Evolutionary conservation across 345 rosid genomes (phyloP).

Genomic region (Nasturtium officinale): DNA sequence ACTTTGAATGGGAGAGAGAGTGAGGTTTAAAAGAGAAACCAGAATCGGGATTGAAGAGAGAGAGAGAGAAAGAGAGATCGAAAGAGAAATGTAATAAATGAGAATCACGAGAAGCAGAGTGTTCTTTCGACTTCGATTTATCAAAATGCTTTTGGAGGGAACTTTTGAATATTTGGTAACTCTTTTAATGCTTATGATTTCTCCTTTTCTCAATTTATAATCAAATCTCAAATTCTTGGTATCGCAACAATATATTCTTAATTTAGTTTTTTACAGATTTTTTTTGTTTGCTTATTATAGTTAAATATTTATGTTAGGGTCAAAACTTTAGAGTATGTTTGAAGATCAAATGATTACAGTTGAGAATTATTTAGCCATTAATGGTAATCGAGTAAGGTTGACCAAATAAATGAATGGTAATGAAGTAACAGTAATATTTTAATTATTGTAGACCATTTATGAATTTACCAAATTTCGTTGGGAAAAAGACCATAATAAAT

Average conservation of each 20-base stretch:
- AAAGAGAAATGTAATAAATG: slow-evolving; percentile 30
- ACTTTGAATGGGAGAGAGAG: slow-evolving; percentile 10
- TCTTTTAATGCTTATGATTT: slow-evolving; percentile 33
- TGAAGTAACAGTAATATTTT: slow-evolving; percentile 5
- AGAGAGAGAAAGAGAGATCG: slow-evolving; percentile 22
- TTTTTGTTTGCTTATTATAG: background rate
- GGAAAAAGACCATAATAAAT: slow-evolving; percentile 26
- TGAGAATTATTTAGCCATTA: slow-evolving; percentile 9
- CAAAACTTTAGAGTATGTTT: slow-evolving; percentile 1
- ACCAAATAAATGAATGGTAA: too few species aligned
- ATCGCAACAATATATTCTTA: too few species aligned
- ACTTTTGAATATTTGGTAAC: slow-evolving; percentile 35
- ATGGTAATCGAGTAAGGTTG: slow-evolving; percentile 10
- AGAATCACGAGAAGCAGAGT: slow-evolving; percentile 41
- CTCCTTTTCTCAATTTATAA: slow-evolving; percentile 15
- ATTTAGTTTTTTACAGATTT: background rate
- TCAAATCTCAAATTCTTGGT: background rate
- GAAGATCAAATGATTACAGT: background rate
- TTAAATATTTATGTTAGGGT: background rate
- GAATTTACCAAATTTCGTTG: slow-evolving; percentile 8
- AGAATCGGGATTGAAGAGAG: slow-evolving; percentile 26
- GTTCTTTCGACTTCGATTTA: slow-evolving; percentile 26
- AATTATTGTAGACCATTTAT: slow-evolving; percentile 12
- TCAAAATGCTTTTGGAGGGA: slow-evolving; percentile 36
- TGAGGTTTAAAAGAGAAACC: slow-evolving; percentile 8